Evolutionary conservation across 805 yeast genomes (phyloP).

Genomic region (Schwanniomyces occidentalis): DNA sequence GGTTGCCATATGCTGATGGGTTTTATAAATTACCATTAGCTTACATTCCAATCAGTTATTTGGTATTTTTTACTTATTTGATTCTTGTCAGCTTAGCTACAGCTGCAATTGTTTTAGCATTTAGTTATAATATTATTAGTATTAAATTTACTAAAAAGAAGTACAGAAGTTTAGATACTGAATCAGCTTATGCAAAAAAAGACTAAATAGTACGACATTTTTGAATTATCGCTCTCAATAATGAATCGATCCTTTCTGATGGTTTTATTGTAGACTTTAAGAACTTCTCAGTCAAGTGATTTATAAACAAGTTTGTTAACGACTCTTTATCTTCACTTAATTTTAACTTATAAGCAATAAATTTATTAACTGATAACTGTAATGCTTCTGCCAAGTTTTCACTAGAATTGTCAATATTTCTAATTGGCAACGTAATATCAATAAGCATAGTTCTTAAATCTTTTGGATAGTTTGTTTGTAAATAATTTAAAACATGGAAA

Average conservation of each 20-base stretch:
- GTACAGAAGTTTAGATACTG: conserved; percentile 24
- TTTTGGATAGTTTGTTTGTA: conserved; percentile 43
- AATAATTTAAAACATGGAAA: conserved; percentile 59
- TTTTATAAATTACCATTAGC: conserved; percentile 38
- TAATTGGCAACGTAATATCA: conserved; percentile 68
- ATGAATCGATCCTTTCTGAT: conserved; percentile 26
- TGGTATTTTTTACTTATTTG: conserved; percentile 19
- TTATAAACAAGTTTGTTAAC: conserved; percentile 30
- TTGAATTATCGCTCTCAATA: conserved; percentile 41
- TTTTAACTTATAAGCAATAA: conserved; percentile 57
- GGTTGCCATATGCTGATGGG: conserved; percentile 40
- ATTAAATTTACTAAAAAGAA: conserved; percentile 15
- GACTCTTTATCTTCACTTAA: conserved; percentile 27
- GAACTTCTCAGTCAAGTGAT: conserved; percentile 25
- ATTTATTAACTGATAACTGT: conserved; percentile 71
- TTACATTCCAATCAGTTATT: conserved; percentile 27
- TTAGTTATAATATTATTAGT: conserved; percentile 24
- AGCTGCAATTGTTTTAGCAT: conserved; percentile 21
- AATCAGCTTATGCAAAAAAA: conserved; percentile 19
- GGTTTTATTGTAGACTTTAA: conserved; percentile 17
- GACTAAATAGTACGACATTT: conserved; percentile 31
- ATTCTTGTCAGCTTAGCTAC: conserved; percentile 21
- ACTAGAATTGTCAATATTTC: conserved; percentile 45
- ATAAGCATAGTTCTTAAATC: conserved; percentile 43
- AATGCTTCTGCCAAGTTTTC: conserved; percentile 56